Evolutionary conservation across 306 rosid genomes (phyloP), one percentile per base, ranked within the genome.

Genomic region (Rosa multiflora): DNA sequence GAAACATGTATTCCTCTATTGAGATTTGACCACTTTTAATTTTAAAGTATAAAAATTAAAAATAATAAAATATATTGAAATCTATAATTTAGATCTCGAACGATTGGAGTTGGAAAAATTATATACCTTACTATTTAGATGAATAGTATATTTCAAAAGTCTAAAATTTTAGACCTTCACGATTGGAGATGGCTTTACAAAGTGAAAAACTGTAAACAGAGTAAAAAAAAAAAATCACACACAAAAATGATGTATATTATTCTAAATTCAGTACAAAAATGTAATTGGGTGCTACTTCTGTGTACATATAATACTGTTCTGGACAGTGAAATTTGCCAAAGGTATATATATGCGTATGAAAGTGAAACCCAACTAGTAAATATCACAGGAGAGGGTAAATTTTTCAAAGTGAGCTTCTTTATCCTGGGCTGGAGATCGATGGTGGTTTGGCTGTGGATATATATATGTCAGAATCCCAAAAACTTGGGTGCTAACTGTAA

Each of bases 391-490:
- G 40, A 56, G 40, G 35, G 23, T 44, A n/a, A 40, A n/a, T 40
- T 32, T 32, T 76, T 48, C 2, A 5, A 49, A 12, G 21, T 11
- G 0, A 39, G 71, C 48, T 17, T 43, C 58, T 44, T 61, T 4
- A 66, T 4, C 46, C 44, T 67, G 48, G 58, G 70, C 46, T 59
- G 10, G 59, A 61, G 71, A 32, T 32, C 37, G 37, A 75, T 29
- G 79, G 10, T 4, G 11, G 11, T 42, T 10, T 14, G 44, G 59
- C 29, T 6, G 18, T 42, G 70, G 39, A 7, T 68, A 40, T 32
- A 44, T 15, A 44, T 15, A 4, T 35, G 43, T 4, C 86, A 93
- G 78, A 84, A 95, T 78, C 90, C 93, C 75, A 95, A 83, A 67
- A 88, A 79, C 79, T 86, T 83, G 46, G 84, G 61, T 49, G 92